These are phyloP conservation scores for Aspergillus tamarii DNA, from an alignment of 2,329 filamentous ascomycete species.

Conservation along the genomic window DNA sequence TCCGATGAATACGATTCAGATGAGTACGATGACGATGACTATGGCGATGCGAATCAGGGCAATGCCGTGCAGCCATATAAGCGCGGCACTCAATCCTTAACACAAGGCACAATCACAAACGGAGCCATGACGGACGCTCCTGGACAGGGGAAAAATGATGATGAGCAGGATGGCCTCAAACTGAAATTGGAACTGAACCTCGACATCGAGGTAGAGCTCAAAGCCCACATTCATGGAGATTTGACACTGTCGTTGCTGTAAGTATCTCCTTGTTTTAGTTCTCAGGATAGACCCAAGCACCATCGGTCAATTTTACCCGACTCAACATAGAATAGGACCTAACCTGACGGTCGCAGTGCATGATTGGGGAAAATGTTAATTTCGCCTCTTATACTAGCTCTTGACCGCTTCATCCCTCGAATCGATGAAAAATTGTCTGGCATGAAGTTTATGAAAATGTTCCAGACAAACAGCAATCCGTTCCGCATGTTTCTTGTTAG, in stretches of 20 bases:
- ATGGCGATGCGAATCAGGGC: constrained; percentile 34
- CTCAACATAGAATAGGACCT: constrained; percentile 18
- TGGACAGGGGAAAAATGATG: constrained; percentile 30
- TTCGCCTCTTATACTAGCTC: neutral
- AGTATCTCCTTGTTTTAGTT: constrained; percentile 26
- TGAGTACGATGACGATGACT: constrained; percentile 36
- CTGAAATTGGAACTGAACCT: constrained; percentile 63
- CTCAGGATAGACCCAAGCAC: constrained; percentile 3
- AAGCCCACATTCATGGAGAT: constrained; percentile 68
- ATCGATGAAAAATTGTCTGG: neutral
- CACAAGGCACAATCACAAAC: constrained; percentile 21
- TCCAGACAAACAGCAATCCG: neutral
- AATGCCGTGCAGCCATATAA: constrained; percentile 33
- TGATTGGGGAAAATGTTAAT: constrained; percentile 9
- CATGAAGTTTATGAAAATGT: constrained; percentile 5
- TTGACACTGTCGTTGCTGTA: constrained; percentile 58
- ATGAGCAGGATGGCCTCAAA: constrained; percentile 52
- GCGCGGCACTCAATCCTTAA: constrained; percentile 18
- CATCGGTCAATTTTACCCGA: neutral
- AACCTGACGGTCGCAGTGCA: constrained; percentile 22
- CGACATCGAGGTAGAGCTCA: constrained; percentile 65
- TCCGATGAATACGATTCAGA: constrained; percentile 34
- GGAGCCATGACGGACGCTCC: constrained; percentile 26
- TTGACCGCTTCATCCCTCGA: neutral
- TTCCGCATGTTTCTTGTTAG: neutral